Conservation (phyloP, 2,329 filamentous ascomycete genomes). For the Colletotrichum truncatum region DNA sequence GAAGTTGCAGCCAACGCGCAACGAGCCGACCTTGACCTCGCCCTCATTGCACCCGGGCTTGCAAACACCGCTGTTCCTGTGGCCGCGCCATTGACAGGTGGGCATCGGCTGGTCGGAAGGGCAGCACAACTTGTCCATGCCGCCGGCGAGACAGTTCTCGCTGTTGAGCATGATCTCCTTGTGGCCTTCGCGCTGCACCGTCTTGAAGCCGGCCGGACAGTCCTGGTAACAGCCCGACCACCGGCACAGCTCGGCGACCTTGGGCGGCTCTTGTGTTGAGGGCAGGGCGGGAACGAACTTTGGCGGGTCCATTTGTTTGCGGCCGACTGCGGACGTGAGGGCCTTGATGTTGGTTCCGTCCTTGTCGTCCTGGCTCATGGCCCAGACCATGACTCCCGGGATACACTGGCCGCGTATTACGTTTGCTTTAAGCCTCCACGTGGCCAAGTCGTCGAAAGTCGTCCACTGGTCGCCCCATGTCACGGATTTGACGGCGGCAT, state of each 20-base stretch:
- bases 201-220: not conserved
- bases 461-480: conserved; percentile 40
- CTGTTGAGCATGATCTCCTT: not conserved
- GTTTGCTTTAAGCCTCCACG: conserved; percentile 34
- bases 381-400: conserved; percentile 39
- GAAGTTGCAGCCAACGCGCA: not conserved
- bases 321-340: not conserved
- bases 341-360: conserved; percentile 33
- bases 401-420: conserved; percentile 32
- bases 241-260: not conserved
- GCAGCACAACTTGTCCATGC: not conserved
- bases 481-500: conserved; percentile 41
- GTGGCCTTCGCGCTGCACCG: not conserved
- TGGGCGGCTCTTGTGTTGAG: not conserved
- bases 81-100: not conserved
- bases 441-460: conserved; percentile 42
- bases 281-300: not conserved
- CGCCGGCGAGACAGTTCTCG: not conserved
- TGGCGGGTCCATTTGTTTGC: not conserved
- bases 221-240: not conserved
- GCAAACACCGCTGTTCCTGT: not conserved
- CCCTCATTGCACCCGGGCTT: not conserved
- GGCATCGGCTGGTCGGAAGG: not conserved
- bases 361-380: conserved; percentile 37
- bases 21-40: not conserved